A percentile compares a stretch with the other conserved stretches of the same genome.
Conservation (phyloP, 2,329 filamentous ascomycete genomes). For the Blastomyces parvus region DNA sequence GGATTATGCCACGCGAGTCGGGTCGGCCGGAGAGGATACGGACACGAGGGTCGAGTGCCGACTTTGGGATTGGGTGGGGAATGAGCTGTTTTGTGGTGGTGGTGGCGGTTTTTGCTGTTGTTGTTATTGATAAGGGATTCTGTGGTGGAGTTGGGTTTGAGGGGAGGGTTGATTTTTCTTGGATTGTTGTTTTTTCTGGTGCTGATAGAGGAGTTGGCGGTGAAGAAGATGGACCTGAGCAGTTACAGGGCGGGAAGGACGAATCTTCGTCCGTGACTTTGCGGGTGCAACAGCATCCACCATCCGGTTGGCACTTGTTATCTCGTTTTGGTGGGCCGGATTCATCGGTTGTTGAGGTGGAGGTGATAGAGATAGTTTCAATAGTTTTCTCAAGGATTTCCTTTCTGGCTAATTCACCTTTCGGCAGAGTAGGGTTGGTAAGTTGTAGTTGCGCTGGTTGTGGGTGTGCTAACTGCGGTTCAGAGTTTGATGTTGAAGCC, state of each 20-base stretch:
- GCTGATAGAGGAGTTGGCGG: conserved; percentile 15
- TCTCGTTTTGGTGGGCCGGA: conserved; percentile 2
- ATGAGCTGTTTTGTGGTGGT: conserved; percentile 3
- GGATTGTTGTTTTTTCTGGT: conserved; percentile 8
- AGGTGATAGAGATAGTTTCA: conserved; percentile 22
- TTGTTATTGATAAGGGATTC: neutral
- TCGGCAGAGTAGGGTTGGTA: neutral
- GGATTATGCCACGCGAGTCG: conserved; percentile 42
- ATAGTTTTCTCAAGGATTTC: conserved; percentile 1
- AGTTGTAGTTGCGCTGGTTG: neutral
- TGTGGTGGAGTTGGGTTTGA: conserved; percentile 19
- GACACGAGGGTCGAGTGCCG: conserved; percentile 20
- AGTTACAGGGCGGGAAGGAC: conserved; percentile 31
- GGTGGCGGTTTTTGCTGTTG: conserved; percentile 6
- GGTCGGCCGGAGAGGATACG: conserved; percentile 45
- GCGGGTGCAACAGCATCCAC: conserved; percentile 42
- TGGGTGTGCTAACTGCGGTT: neutral
- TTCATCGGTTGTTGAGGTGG: conserved; percentile 14
- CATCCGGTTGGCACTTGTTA: conserved; percentile 21
- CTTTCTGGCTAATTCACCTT: neutral
- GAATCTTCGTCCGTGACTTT: conserved; percentile 40
- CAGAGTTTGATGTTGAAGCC: conserved; percentile 4
- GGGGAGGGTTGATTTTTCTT: conserved; percentile 1
- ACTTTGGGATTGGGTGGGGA: conserved; percentile 10
- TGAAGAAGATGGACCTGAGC: conserved; percentile 23